phyloP scores from a whole-genome alignment of 805 yeast genomes.

The Komagataella mondaviorum region DNA sequence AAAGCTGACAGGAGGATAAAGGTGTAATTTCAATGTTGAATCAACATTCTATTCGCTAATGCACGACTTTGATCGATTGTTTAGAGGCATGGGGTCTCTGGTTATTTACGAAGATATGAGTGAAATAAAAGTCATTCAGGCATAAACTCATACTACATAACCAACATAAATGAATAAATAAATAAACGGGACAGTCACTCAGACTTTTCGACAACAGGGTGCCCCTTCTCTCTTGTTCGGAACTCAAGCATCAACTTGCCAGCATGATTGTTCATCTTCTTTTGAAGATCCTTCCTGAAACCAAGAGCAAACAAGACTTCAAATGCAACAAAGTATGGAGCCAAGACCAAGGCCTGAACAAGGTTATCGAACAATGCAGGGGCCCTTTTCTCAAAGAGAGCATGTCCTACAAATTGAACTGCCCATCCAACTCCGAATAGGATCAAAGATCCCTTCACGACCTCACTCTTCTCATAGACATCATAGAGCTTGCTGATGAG shows the following conservation, averaged over 20 bases:
- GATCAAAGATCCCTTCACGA: conserved; percentile 17
- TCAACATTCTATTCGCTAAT: background rate
- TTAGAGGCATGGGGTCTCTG: too few relatives aligned
- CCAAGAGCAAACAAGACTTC: conserved; percentile 69
- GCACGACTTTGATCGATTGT: background rate
- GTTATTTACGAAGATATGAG: background rate
- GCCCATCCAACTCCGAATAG: conserved; percentile 56
- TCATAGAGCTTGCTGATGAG: conserved; percentile 7
- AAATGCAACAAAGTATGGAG: conserved; percentile 80
- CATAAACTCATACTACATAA: background rate
- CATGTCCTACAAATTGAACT: conserved; percentile 83
- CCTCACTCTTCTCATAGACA: conserved; percentile 8
- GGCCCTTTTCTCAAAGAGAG: conserved; percentile 61
- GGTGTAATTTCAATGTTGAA: background rate
- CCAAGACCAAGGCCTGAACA: conserved; percentile 75
- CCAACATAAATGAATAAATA: background rate
- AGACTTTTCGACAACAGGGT: background rate
- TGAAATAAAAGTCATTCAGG: background rate
- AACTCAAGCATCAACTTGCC: conserved; percentile 23
- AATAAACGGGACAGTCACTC: background rate
- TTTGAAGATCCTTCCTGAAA: conserved; percentile 34
- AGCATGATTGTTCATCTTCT: conserved; percentile 32
- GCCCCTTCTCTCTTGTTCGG: conserved; percentile 5
- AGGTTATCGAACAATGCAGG: conserved; percentile 83
- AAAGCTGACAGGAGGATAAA: background rate